Base-by-base conservation (phyloP, 2,329 filamentous ascomycete species). In the Pleurostoma richardsiae region DNA sequence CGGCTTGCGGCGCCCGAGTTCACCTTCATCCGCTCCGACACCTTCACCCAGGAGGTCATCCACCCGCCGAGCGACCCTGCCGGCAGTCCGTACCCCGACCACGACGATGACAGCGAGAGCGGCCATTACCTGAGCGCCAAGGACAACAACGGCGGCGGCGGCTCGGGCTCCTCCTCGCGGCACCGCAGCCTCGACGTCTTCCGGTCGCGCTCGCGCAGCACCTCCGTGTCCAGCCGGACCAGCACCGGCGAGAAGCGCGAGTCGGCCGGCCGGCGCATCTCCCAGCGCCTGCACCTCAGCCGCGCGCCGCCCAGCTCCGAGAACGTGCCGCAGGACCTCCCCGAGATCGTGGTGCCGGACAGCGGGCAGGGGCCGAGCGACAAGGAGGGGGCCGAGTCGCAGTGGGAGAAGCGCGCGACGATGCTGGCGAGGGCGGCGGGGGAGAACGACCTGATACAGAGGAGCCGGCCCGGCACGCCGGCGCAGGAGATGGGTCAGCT, bases 341-440 rank as follows among this genome's bases (percentile, higher is more conserved):
- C 91, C 27, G 84, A 85, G 51, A 89, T 96, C 48, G 70, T 75
- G 43, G 61, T 59, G 63, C 69, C 54, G 63, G 64, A 69, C 54
- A 62, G 68, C 52, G 68, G 72, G 58, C 64, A 70, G 53, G 61
- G 69, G 47, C 69, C 75, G 53, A 75, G 77, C 29, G 70, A 73
- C 44, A 62, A 55, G 49, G 68, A 69, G 41, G 64, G 58, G 40
- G 60, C 64, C 50, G 87, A 95, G 72, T 81, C 82, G 49, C 79
- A 86, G 68, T 99, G 94, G 94, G 94, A 97, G 75, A 85, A 88
- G 71, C 79, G 92, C 50, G 94, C 94, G 29, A 96, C 91, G n/a
- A 80, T 95, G 49, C 73, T 97, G 54, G 92, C 89, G 41, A 47
- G 44, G 39, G 41, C 50, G 19, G 50, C 50, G 30, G 80, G 79